These are phyloP conservation scores for Funneliformis geosporum DNA, from an alignment of 192 early-diverging fungal genomes.

Conservation along the genomic window DNA sequence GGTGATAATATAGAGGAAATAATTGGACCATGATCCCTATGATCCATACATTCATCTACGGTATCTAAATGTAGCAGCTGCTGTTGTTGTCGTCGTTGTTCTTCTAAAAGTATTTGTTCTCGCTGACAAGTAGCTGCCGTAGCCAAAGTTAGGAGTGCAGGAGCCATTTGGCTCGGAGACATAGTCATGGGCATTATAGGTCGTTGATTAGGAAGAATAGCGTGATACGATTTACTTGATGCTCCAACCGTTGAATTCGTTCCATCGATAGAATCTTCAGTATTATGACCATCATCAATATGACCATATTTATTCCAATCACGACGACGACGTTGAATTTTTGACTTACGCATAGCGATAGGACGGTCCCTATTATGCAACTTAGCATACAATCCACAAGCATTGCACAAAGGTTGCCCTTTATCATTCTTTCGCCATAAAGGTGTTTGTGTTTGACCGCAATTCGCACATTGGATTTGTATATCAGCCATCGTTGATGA, in stretches of 20 bases:
- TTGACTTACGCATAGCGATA: conserved; percentile 56
- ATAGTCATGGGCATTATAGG: conserved; percentile 17
- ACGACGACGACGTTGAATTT: conserved; percentile 52
- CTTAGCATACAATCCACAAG: conserved; percentile 67
- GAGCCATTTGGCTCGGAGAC: conserved; percentile 21
- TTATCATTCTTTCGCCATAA: conserved; percentile 79
- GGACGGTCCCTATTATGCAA: conserved; percentile 57
- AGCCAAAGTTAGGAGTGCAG: conserved; percentile 32
- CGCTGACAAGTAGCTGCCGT: conserved; percentile 24
- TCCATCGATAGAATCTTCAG: not conserved
- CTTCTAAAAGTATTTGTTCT: conserved; percentile 4
- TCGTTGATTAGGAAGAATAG: conserved; percentile 25
- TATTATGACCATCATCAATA: conserved; percentile 18
- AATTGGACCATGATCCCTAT: not conserved
- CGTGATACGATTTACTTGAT: not conserved
- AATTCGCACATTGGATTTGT: conserved; percentile 62
- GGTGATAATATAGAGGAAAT: not conserved
- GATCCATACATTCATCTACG: not conserved
- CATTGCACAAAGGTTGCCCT: conserved; percentile 78
- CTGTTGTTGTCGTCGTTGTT: conserved; percentile 11
- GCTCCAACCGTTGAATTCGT: not conserved
- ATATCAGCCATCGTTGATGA: conserved; percentile 17
- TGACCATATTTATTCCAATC: conserved; percentile 39
- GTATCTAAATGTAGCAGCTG: not conserved
- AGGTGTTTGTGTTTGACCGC: conserved; percentile 76